Evolutionary conservation across 139 green algal species (phyloP).

Genomic region (Chlamydomonas applanata): DNA sequence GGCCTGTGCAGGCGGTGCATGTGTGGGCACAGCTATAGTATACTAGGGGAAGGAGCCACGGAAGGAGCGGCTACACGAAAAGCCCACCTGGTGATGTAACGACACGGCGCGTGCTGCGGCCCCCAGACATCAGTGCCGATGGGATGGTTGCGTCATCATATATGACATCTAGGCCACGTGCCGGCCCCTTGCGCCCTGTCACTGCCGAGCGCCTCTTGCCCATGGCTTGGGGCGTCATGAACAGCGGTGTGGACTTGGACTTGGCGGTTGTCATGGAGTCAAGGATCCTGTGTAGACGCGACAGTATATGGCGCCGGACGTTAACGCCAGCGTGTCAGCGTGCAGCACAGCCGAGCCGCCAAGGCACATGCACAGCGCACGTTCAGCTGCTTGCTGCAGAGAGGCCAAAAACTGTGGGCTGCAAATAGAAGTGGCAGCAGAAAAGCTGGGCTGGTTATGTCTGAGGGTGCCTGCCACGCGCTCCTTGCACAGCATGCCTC

Average conservation of each 20-base stretch:
- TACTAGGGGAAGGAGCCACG: no score
- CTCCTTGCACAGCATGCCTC: no score
- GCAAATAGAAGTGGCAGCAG: no score
- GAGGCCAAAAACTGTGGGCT: no score
- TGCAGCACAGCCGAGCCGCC: no score
- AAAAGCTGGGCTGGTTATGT: no score
- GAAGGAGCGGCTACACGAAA: no score
- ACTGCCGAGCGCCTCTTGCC: constrained; percentile 6
- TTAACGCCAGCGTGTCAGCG: no score
- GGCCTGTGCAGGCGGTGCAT: neutral
- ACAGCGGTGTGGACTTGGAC: constrained; percentile 6
- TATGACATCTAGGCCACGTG: neutral
- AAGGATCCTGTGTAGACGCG: constrained; percentile 19
- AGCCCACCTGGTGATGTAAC: neutral
- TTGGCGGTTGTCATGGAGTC: neutral
- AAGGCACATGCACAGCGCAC: no score
- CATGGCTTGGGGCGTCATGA: constrained; percentile 4
- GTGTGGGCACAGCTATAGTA: neutral
- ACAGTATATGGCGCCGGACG: no score
- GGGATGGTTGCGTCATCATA: neutral
- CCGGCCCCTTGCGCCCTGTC: neutral
- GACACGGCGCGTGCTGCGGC: neutral
- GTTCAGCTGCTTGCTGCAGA: no score
- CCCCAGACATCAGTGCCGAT: neutral
- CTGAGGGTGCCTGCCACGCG: no score